Evolutionary conservation across 208 protist genomes (phyloP).

Genomic region (Trypanosoma mega): DNA sequence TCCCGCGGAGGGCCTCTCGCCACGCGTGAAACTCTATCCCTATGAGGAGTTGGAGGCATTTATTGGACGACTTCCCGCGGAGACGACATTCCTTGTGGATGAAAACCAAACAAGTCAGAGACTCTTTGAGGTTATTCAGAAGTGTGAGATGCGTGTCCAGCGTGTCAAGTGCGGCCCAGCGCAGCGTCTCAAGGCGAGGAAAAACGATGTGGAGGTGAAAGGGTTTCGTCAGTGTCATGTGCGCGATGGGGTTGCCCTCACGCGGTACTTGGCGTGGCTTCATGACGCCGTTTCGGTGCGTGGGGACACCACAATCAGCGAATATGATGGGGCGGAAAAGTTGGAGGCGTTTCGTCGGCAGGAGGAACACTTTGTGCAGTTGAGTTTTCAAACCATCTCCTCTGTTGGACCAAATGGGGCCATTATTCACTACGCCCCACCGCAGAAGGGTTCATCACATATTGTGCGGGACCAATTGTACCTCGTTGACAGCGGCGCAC

Average conservation of each 20-base stretch:
- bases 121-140: constrained; percentile 43
- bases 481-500: constrained; percentile 95
- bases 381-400: constrained; percentile 94
- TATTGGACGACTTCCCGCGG: constrained; percentile 35
- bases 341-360: constrained; percentile 79
- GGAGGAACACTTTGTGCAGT: constrained; percentile 80
- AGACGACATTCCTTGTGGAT: constrained; percentile 60
- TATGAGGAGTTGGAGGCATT: constrained; percentile 74
- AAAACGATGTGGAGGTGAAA: constrained; percentile 90
- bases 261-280: constrained; percentile 93
- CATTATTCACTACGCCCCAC: constrained; percentile 94
- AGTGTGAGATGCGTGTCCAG: constrained; percentile 28
- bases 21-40: constrained; percentile 50
- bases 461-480: constrained; percentile 81
- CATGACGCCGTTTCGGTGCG: constrained; percentile 57
- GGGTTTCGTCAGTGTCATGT: constrained; percentile 93
- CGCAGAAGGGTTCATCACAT: constrained; percentile 51
- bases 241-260: constrained; percentile 91
- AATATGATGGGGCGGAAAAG: constrained; percentile 77
- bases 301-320: constrained; percentile 71
- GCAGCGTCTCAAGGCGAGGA: constrained; percentile 87
- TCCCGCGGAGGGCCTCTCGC: constrained; percentile 25
- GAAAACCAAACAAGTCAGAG: constrained; percentile 73
- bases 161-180: constrained; percentile 63
- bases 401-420: constrained; percentile 90